Percentiles rank a stretch among this genome's conserved stretches.
Evolutionary conservation across 352 stramenopile species (phyloP).

Genomic region (Phytophthora kernoviae): DNA sequence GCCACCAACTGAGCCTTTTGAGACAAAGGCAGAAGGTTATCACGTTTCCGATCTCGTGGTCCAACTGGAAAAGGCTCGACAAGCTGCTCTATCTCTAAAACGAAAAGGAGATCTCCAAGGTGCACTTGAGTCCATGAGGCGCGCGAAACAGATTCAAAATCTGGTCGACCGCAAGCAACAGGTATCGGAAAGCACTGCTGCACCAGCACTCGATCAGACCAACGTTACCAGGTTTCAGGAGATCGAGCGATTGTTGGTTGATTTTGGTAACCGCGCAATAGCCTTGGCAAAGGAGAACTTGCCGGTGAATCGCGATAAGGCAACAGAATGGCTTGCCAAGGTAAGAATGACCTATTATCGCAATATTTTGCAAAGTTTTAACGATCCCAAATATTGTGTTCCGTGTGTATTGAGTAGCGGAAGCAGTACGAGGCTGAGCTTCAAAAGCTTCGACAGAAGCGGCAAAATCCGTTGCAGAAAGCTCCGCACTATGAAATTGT

Average conservation of each 20-base stretch:
- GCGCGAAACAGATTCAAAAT: constrained; percentile 73
- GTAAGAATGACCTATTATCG: constrained; percentile 17
- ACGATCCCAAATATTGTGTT: not conserved
- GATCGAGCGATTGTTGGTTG: constrained; percentile 66
- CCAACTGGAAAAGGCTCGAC: constrained; percentile 54
- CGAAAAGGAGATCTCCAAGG: constrained; percentile 56
- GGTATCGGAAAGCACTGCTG: not conserved
- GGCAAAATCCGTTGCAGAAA: constrained; percentile 50
- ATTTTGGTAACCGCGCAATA: constrained; percentile 66
- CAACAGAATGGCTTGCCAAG: constrained; percentile 63
- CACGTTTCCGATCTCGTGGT: constrained; percentile 37
- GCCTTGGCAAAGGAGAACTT: constrained; percentile 56
- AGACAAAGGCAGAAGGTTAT: not conserved
- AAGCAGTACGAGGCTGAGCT: constrained; percentile 66
- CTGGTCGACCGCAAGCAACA: constrained; percentile 59
- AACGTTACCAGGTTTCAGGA: constrained; percentile 49
- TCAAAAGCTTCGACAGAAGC: constrained; percentile 54
- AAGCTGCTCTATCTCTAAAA: constrained; percentile 57
- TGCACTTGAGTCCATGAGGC: constrained; percentile 67
- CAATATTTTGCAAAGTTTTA: not conserved
- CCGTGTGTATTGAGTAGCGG: constrained; percentile 33
- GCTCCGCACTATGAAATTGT: constrained; percentile 55
- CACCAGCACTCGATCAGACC: constrained; percentile 16
- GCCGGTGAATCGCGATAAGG: constrained; percentile 47
- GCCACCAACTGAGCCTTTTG: not conserved